phyloP scores from a whole-genome alignment of 2,329 filamentous ascomycete genomes.

The Cordyceps javanica region DNA sequence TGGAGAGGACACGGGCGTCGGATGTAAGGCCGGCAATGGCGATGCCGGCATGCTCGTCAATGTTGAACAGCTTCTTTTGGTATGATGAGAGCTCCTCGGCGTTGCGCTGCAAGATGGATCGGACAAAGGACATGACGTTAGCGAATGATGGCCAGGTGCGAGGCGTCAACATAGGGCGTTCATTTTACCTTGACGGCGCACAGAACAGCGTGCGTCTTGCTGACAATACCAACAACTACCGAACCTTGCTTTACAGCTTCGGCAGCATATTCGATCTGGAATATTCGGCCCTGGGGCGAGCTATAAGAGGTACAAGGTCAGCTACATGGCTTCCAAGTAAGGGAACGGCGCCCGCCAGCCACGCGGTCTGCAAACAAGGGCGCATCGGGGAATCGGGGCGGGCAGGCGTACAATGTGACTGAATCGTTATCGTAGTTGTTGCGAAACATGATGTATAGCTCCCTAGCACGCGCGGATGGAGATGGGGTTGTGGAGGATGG shows the following conservation, averaged over 20 bases:
- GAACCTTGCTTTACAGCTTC: constrained; percentile 99
- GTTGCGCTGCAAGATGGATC: constrained; percentile 77
- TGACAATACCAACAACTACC: constrained; percentile 92
- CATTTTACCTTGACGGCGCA: constrained; percentile 86
- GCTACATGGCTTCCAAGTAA: constrained; percentile 14
- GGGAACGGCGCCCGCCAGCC: constrained; percentile 15
- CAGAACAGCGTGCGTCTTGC: constrained; percentile 95
- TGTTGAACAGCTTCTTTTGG: constrained; percentile 97
- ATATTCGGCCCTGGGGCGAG: constrained; percentile 98
- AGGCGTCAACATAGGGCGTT: background rate
- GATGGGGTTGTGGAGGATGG: background rate
- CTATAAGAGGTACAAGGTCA: constrained; percentile 43
- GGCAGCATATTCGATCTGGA: constrained; percentile 98
- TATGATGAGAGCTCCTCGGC: constrained; percentile 99
- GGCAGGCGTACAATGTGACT: constrained; percentile 80
- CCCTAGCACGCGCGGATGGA: constrained; percentile 8
- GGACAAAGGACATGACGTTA: background rate
- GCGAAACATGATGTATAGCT: constrained; percentile 73
- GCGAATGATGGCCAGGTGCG: background rate
- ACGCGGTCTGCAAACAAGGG: background rate
- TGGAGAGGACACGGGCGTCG: constrained; percentile 96
- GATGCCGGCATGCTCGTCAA: constrained; percentile 93
- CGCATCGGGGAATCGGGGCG: constrained; percentile 12
- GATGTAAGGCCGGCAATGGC: constrained; percentile 95
- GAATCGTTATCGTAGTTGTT: constrained; percentile 99